Percentiles rank a stretch among this genome's conserved stretches.
Conservation (phyloP, 2,329 filamentous ascomycete species). For the Lasiodiplodia sp. region DNA sequence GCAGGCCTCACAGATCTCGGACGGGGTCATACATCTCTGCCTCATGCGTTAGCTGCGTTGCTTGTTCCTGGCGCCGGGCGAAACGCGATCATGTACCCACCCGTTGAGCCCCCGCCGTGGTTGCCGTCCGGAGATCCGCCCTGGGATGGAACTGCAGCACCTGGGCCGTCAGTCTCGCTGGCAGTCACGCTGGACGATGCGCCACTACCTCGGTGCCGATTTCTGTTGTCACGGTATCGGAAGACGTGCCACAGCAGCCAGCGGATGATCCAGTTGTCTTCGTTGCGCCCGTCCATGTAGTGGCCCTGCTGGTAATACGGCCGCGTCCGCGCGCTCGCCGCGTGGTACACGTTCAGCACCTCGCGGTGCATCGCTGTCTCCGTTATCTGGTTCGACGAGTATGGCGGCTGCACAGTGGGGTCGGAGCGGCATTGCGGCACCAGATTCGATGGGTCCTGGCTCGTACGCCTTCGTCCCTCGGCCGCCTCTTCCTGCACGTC, state of each 20-base stretch:
- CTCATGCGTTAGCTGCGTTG: background rate
- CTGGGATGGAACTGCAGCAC: constrained; percentile 27
- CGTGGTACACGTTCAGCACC: constrained; percentile 51
- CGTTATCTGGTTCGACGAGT: constrained; percentile 56
- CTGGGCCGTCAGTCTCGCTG: constrained; percentile 29
- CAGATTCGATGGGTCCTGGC: constrained; percentile 48
- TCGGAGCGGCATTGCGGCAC: constrained; percentile 46
- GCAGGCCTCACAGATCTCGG: constrained; percentile 22
- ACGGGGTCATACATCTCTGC: constrained; percentile 30
- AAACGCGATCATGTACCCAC: constrained; percentile 19
- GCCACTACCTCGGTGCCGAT: constrained; percentile 31
- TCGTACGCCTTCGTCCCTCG: constrained; percentile 51
- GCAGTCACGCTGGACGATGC: constrained; percentile 30
- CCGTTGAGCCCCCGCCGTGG: constrained; percentile 28
- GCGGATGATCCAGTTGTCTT: constrained; percentile 60
- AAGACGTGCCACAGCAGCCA: constrained; percentile 62
- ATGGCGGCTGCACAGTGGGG: constrained; percentile 47
- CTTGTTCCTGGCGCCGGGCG: background rate
- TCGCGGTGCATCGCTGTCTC: constrained; percentile 57
- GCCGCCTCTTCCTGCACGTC: constrained; percentile 52
- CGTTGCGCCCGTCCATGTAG: constrained; percentile 49
- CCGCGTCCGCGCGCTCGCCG: constrained; percentile 49
- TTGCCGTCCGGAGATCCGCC: constrained; percentile 28
- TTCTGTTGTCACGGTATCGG: constrained; percentile 54
- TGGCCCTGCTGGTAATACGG: constrained; percentile 52